Evolutionary conservation across 352 stramenopile species (phyloP), one percentile per base, ranked within the genome.

Genomic region (Pythium dissimile): DNA sequence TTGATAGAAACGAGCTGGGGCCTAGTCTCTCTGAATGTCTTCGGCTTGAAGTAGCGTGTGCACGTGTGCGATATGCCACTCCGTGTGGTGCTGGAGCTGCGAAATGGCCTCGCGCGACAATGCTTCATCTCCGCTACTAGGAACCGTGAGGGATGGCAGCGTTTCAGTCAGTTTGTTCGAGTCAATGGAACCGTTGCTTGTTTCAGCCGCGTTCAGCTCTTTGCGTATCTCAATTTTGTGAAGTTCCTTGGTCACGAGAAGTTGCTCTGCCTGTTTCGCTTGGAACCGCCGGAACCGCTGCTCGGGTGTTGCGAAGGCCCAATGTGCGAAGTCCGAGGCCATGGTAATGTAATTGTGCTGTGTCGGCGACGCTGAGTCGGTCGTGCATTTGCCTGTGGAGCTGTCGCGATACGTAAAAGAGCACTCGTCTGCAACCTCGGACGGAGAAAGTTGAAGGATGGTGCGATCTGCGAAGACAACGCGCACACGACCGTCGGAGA

Each of bases 381-480:
- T 44, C 1, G 75, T 89, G n/a, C 66, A 82, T 16, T 56, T 37
- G 0, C 51, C 65, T 3, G 37, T 48, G 9, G 58, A 72, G 13
- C 83, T 80, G 28, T 86, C 74, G 0, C 67, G 42, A 51, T 86
- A 80, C 38, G 79, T 75, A 52, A 90, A 84, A 1, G 56, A 64
- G 47, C 78, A 90, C 18, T 54, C 60, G 5, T 73, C 67, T 15
- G 44, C 50, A 15, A 39, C 44, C n/a, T 35, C 16, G 21, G 43
- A 47, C 1, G 54, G 37, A 5, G 78, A 62, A 21, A 89, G 60
- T 42, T 84, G 68, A 21, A 91, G 59, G 26, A 94, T 91, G 16
- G 84, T 91, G 32, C 84, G 80, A 35, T 94, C 82, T 11, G 65
- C 43, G 38, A 92, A 92, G 18, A 70, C 69, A 38, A 84, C 78